A percentile compares a stretch with the other conserved stretches of the same genome.
Evolutionary conservation across 495 filamentous ascomycete species (phyloP).

Genomic region (Oidiodendron maius): DNA sequence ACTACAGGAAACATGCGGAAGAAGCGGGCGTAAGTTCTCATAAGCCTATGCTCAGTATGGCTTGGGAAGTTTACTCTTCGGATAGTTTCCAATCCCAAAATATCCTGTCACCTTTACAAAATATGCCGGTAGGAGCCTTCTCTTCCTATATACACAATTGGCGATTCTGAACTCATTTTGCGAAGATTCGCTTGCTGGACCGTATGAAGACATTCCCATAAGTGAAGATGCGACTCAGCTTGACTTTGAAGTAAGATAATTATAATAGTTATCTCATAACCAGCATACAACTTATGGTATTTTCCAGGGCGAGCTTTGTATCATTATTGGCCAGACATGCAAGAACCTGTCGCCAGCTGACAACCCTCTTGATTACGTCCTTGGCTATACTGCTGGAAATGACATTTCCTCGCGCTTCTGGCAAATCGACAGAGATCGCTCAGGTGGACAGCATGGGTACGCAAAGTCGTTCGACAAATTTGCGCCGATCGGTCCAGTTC

Average conservation of each 20-base stretch:
- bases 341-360: constrained; percentile 9
- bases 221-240: neutral
- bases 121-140: neutral
- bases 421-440: constrained; percentile 10
- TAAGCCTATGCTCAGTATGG: neutral
- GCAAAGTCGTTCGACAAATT: constrained; percentile 11
- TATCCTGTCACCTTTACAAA: constrained; percentile 4
- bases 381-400: constrained; percentile 20
- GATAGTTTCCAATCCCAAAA: neutral
- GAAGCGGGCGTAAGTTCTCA: constrained; percentile 26
- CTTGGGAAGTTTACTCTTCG: neutral
- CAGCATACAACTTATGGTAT: neutral
- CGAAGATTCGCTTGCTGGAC: neutral
- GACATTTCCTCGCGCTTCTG: constrained; percentile 15
- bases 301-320: constrained; percentile 15
- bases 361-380: constrained; percentile 10
- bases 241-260: neutral
- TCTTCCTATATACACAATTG: neutral
- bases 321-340: constrained; percentile 12
- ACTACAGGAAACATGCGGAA: constrained; percentile 35
- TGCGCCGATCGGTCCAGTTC: constrained; percentile 9
- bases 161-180: no score
- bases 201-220: constrained; percentile 1
- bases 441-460: constrained; percentile 8
- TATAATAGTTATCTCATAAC: neutral